Evolutionary conservation across 1,139 yeast species (phyloP).

Genomic region (Diutina scorzettiae): DNA sequence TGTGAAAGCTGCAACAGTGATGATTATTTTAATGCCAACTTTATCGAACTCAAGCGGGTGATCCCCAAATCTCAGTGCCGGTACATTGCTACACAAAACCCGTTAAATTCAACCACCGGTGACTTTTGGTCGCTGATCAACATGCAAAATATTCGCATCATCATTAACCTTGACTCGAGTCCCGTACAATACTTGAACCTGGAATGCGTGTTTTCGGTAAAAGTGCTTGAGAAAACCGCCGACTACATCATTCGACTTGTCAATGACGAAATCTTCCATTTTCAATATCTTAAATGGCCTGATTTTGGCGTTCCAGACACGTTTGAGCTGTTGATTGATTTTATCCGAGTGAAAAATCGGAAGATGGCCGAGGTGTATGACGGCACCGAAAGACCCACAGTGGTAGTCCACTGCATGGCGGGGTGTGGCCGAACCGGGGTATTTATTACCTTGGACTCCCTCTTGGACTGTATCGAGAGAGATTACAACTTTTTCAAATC

Average conservation of each 20-base stretch:
- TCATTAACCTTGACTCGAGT: neutral
- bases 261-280: slow-evolving; percentile 31
- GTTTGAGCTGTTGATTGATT: slow-evolving; percentile 37
- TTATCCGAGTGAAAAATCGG: slow-evolving; percentile 37
- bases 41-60: slow-evolving; percentile 9
- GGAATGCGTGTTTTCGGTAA: neutral
- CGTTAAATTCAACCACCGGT: neutral
- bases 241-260: neutral
- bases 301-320: slow-evolving; percentile 63
- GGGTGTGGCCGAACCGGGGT: slow-evolving; percentile 13
- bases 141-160: neutral
- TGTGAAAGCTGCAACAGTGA: slow-evolving; percentile 8
- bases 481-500: neutral
- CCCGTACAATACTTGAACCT: neutral
- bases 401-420: slow-evolving; percentile 7
- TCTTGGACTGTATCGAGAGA: slow-evolving; percentile 8
- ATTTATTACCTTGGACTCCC: slow-evolving; percentile 11
- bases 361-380: neutral
- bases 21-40: slow-evolving; percentile 13
- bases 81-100: slow-evolving; percentile 6
- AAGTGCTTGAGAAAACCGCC: neutral
- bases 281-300: slow-evolving; percentile 71
- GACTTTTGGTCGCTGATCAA: slow-evolving; percentile 6
- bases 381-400: slow-evolving; percentile 2
- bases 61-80: slow-evolving; percentile 1